phyloP scores from a whole-genome alignment of 495 filamentous ascomycete species.

The Annulohypoxylon bovei region DNA sequence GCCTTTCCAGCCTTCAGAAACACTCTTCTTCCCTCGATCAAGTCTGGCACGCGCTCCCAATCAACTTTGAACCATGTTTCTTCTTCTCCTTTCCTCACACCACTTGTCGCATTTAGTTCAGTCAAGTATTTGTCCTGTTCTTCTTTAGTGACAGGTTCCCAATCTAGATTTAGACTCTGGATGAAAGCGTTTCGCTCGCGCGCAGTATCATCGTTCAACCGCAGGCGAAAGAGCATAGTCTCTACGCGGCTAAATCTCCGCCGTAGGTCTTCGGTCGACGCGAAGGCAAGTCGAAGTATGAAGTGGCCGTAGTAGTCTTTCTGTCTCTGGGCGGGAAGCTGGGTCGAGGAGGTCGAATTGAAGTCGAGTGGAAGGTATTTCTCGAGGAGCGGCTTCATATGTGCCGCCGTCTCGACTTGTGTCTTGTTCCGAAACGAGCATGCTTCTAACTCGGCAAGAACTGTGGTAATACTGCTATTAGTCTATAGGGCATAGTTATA shows the following conservation, averaged over 20 bases:
- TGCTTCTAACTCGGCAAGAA: slow-evolving; percentile 94
- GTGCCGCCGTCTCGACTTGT: slow-evolving; percentile 75
- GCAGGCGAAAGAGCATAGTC: slow-evolving; percentile 83
- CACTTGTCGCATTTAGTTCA: slow-evolving; percentile 49
- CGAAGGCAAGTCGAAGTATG: slow-evolving; percentile 93
- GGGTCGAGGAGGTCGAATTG: slow-evolving; percentile 69
- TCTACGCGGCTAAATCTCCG: slow-evolving; percentile 87
- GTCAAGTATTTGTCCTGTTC: slow-evolving; percentile 68
- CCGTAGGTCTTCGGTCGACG: slow-evolving; percentile 90
- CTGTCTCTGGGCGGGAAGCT: slow-evolving; percentile 77
- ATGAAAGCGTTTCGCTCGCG: slow-evolving; percentile 80
- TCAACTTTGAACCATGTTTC: slow-evolving; percentile 92
- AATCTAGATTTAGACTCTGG: slow-evolving; percentile 75
- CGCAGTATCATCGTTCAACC: slow-evolving; percentile 75
- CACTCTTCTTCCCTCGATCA: slow-evolving; percentile 82
- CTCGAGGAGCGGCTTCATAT: slow-evolving; percentile 82
- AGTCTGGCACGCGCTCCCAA: slow-evolving; percentile 90
- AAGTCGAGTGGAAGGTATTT: slow-evolving; percentile 87
- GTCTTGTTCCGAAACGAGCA: slow-evolving; percentile 94
- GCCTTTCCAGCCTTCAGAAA: slow-evolving; percentile 84
- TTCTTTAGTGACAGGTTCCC: slow-evolving; percentile 77
- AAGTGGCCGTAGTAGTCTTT: slow-evolving; percentile 99
- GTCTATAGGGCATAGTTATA: background rate
- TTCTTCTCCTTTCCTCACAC: slow-evolving; percentile 67
- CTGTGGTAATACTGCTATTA: slow-evolving; percentile 56